Evolutionary conservation across 2,329 filamentous ascomycete species (phyloP).

Genomic region (Camillea tinctor): DNA sequence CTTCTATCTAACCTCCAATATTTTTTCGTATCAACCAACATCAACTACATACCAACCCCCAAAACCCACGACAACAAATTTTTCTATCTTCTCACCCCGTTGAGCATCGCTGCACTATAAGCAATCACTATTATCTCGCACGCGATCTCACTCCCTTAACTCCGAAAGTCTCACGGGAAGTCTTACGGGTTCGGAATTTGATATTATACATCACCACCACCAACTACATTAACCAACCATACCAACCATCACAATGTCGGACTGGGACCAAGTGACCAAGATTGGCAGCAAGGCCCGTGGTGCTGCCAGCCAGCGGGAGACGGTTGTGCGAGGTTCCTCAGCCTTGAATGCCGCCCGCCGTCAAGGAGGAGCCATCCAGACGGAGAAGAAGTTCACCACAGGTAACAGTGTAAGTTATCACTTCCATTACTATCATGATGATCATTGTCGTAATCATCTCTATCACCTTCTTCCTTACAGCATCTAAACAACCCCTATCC

Average conservation of each 20-base stretch:
- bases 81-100: no score
- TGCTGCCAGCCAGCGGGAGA: slow-evolving; percentile 71
- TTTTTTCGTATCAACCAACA: neutral
- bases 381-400: slow-evolving; percentile 85
- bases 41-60: neutral
- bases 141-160: neutral
- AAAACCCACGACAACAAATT: neutral
- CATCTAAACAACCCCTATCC: no score
- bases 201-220: neutral
- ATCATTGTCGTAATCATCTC: no score
- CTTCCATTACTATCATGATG: neutral
- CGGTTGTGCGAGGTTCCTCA: slow-evolving; percentile 78
- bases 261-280: slow-evolving; percentile 89
- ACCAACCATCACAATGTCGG: slow-evolving; percentile 54
- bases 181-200: no score
- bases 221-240: slow-evolving; percentile 1
- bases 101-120: neutral
- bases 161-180: neutral
- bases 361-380: slow-evolving; percentile 70
- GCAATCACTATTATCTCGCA: no score
- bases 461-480: no score
- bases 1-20: slow-evolving; percentile 3
- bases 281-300: slow-evolving; percentile 84
- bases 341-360: slow-evolving; percentile 89
- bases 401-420: slow-evolving; percentile 71